Evolutionary conservation across 805 yeast species (phyloP).

Genomic region (Pichia occidentalis): DNA sequence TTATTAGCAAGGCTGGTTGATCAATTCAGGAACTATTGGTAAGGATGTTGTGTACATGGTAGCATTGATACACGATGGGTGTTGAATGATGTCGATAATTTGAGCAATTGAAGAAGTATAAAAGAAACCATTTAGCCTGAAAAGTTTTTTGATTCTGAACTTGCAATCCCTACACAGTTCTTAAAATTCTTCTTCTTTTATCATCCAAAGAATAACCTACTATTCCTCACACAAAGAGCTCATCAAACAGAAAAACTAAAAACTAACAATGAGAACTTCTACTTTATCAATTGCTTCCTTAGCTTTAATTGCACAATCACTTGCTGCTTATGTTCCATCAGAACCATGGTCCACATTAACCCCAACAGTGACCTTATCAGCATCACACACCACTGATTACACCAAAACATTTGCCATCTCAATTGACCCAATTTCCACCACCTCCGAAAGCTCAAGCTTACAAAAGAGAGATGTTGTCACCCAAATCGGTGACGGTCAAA

Average conservation of each 20-base stretch:
- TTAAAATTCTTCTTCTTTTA: background rate
- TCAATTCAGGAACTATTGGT: too few species aligned
- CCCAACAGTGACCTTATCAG: conserved; percentile 45
- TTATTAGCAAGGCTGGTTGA: too few species aligned
- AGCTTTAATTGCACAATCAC: conserved; percentile 37
- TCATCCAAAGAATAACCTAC: conserved; percentile 2
- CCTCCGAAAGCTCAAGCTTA: conserved; percentile 12
- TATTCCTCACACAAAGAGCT: background rate
- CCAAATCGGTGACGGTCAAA: conserved; percentile 50
- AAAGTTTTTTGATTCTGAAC: too few species aligned
- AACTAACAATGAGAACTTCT: conserved; percentile 14
- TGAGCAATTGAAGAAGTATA: background rate
- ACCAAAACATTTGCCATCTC: conserved; percentile 63
- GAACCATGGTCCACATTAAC: conserved; percentile 69
- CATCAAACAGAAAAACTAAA: background rate
- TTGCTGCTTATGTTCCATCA: conserved; percentile 58
- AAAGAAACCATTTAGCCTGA: background rate
- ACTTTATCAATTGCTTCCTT: conserved; percentile 31
- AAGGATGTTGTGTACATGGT: conserved; percentile 9
- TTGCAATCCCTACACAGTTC: too few species aligned
- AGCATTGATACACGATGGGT: conserved; percentile 3
- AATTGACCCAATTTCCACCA: conserved; percentile 43
- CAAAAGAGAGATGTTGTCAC: conserved; percentile 32
- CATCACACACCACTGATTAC: conserved; percentile 52
- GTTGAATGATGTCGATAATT: too few species aligned